Base-by-base conservation (phyloP, 495 filamentous ascomycete genomes). In the Penicillium macrosclerotiorum region DNA sequence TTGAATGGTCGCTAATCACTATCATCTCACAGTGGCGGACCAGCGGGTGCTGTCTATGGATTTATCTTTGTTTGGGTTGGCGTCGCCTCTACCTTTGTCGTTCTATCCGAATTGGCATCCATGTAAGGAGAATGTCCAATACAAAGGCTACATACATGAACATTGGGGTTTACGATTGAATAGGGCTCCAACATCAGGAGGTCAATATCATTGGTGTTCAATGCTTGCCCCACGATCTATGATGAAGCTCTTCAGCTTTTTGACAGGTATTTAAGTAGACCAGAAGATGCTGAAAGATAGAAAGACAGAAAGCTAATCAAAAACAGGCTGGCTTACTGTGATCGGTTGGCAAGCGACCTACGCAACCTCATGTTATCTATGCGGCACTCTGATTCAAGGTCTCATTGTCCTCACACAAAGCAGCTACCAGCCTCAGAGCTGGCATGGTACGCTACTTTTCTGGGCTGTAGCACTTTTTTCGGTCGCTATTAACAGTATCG, bases 141-240 rank as follows among this genome's bases (percentile, higher is more conserved):
- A 5, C 2, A 3, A 8, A 14, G 5, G 23, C 9, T 9, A 2
- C 8, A 13, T 13, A 32, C 1, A 12, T 9, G 12, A 12, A 19
- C 8, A 6, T n/a, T 4, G 13, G 8, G 1, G 4, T 23, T 32
- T 22, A 39, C 17, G 16, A n/a, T 11, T 17, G 7, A 11, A 24
- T 19, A 71, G 68, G 72, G 74, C 74, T 23, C 75, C 75, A 1
- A 78, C 71, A 2, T 67, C 66, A 4, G 72, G 71, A 8, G 75
- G 76, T 2, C 76, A 79, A 47, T 79, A 79, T 35, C 74, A 78
- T 44, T 79, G 75, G 76, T 67, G 67, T 8, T 69, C 71, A 1
- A 74, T 76, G 63, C 55, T 79, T n/a, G 72, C 76, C 1, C 68
- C 75, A 2, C 49, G 37, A 11, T 51, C 45, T 9, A 41, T 39